A percentile compares a stretch with the other conserved stretches of the same genome.
phyloP scores from a whole-genome alignment of 768 basidiomycete species.

The Amylocystis lapponica region DNA sequence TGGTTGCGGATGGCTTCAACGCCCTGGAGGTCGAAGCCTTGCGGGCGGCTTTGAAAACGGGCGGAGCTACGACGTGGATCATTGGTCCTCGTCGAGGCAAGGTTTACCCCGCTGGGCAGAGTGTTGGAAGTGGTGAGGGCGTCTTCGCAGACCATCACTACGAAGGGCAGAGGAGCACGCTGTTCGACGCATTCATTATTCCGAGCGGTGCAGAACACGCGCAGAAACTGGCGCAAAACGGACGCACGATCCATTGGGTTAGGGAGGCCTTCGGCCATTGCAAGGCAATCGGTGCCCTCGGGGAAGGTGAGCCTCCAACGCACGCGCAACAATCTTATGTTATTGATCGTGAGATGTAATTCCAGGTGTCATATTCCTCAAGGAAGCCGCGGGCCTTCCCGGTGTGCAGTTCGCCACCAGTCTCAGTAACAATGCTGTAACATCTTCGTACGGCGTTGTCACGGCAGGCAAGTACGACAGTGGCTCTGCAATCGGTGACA shows the following conservation, averaged over 20 bases:
- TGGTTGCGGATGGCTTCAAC: conserved; percentile 74
- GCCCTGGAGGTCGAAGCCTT: conserved; percentile 51
- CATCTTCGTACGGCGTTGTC: conserved; percentile 56
- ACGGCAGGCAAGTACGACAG: conserved; percentile 49
- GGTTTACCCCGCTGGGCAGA: conserved; percentile 31
- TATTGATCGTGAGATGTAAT: neutral
- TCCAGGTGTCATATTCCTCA: conserved; percentile 44
- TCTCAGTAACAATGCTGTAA: conserved; percentile 33
- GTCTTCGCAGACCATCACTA: conserved; percentile 63
- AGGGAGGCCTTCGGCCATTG: conserved; percentile 84
- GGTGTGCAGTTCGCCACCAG: conserved; percentile 37
- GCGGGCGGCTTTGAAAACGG: conserved; percentile 44
- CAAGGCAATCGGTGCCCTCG: conserved; percentile 76
- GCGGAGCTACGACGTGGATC: conserved; percentile 54
- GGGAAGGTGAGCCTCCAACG: conserved; percentile 41
- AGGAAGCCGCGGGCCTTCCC: conserved; percentile 39
- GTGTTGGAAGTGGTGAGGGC: conserved; percentile 19
- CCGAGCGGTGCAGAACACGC: conserved; percentile 62
- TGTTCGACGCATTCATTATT: conserved; percentile 80
- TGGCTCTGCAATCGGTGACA: conserved; percentile 34
- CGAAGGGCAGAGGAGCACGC: conserved; percentile 73
- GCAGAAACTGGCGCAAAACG: conserved; percentile 52
- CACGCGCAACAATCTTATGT: neutral
- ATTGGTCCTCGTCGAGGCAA: conserved; percentile 65
- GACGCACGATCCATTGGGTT: conserved; percentile 75